Conservation (phyloP, 495 filamentous ascomycete species). For the Penicillium manginii region DNA sequence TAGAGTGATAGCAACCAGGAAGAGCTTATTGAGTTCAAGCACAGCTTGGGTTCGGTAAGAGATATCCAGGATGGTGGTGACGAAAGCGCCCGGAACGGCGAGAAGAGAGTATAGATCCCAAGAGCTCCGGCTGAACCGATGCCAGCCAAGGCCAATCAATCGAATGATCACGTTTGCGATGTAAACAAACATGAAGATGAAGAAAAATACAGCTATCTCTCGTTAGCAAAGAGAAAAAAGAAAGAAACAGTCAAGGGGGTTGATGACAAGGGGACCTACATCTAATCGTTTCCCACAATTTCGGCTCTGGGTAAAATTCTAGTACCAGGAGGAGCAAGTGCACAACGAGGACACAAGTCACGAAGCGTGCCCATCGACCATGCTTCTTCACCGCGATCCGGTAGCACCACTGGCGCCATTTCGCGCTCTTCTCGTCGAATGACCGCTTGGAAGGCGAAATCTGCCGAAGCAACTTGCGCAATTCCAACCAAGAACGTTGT, state of each 20-base stretch:
- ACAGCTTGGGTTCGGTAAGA: conserved; percentile 62
- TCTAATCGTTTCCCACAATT: conserved; percentile 66
- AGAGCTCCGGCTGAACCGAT: conserved; percentile 86
- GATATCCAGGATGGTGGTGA: conserved; percentile 71
- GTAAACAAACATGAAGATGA: conserved; percentile 84
- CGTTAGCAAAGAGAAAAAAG: conserved; percentile 6
- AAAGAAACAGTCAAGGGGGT: background rate
- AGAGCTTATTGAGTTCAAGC: conserved; percentile 85
- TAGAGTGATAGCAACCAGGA: conserved; percentile 86
- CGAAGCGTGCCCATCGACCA: conserved; percentile 84
- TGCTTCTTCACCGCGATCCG: conserved; percentile 91
- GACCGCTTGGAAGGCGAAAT: conserved; percentile 91
- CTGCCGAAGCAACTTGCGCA: conserved; percentile 90
- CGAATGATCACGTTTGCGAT: conserved; percentile 83
- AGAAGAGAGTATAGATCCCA: conserved; percentile 94
- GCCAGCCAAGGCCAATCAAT: conserved; percentile 88
- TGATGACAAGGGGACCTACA: conserved; percentile 33
- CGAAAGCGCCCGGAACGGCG: conserved; percentile 80
- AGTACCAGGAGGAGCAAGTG: conserved; percentile 83
- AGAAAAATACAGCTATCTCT: conserved; percentile 67
- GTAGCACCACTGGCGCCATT: conserved; percentile 93
- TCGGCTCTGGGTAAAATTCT: conserved; percentile 79
- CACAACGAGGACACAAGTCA: conserved; percentile 77
- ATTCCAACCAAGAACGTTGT: conserved; percentile 94
- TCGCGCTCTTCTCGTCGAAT: conserved; percentile 68